phyloP scores from a whole-genome alignment of 108 stramenopile genomes.

The Nitzschia sp. region DNA sequence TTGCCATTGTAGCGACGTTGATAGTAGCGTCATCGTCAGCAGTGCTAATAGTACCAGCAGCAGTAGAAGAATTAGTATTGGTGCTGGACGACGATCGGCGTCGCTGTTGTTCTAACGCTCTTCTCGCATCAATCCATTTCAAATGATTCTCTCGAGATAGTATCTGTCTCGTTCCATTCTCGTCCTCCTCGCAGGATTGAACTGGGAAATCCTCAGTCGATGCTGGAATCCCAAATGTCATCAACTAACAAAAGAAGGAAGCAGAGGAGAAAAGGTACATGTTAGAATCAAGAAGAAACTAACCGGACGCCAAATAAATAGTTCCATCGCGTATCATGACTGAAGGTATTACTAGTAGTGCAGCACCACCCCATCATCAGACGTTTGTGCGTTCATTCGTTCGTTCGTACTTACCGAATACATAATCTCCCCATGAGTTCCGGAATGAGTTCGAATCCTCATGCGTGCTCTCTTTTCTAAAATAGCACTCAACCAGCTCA shows the following conservation, averaged over 20 bases:
- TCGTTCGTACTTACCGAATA: slow-evolving; percentile 16
- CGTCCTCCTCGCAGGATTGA: not conserved
- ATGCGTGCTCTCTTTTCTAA: not conserved
- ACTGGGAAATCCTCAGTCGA: not conserved
- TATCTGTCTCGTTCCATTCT: not conserved
- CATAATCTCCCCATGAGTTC: not conserved
- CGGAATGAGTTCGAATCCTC: not conserved
- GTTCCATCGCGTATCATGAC: no score
- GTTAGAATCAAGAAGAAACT: no score
- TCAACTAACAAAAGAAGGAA: not conserved
- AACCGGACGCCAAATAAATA: no score
- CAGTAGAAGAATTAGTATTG: no score
- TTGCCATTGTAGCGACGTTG: no score
- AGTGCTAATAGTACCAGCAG: no score
- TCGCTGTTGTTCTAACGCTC: not conserved
- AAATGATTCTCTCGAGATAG: not conserved
- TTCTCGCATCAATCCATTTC: not conserved
- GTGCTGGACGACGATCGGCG: no score
- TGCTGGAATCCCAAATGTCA: slow-evolving; percentile 5
- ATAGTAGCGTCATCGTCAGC: no score
- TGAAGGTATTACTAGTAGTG: no score
- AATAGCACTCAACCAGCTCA: not conserved
- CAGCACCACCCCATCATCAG: no score
- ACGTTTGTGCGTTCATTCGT: no score
- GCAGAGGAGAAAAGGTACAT: not conserved